These are phyloP conservation scores for Emergomyces africanus DNA, from an alignment of 2,329 filamentous ascomycete species.

Conservation along the genomic window DNA sequence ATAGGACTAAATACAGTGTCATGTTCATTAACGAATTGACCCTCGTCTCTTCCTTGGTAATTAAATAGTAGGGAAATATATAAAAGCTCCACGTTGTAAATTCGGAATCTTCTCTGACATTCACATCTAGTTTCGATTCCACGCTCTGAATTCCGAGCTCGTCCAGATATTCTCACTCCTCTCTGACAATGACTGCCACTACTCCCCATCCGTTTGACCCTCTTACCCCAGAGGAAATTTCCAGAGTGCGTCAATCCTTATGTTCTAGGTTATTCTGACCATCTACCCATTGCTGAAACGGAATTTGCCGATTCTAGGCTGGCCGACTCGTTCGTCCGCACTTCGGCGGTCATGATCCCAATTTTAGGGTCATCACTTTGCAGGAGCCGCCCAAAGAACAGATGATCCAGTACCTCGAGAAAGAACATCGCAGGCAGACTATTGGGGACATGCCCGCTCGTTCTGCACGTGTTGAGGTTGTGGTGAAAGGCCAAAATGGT, in stretches of 20 bases:
- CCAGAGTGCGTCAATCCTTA: neutral
- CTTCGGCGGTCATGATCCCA: neutral
- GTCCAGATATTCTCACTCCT: neutral
- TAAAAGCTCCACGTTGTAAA: neutral
- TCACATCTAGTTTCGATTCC: neutral
- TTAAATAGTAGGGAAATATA: neutral
- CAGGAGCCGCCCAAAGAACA: constrained; percentile 38
- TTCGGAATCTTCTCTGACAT: neutral
- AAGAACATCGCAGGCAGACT: constrained; percentile 23
- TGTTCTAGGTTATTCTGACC: neutral
- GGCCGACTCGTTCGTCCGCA: neutral
- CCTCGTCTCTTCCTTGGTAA: neutral
- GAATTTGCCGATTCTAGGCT: neutral
- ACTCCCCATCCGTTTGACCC: constrained; percentile 6
- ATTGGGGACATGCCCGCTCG: neutral
- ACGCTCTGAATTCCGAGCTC: neutral
- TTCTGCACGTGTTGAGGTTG: constrained; percentile 25
- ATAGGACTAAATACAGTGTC: neutral
- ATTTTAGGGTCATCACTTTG: constrained; percentile 40
- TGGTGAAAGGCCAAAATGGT: constrained; percentile 20
- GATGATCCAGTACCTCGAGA: constrained; percentile 35
- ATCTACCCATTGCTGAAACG: neutral
- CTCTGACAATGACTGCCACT: neutral
- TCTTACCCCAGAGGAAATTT: constrained; percentile 7
- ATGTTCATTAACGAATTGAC: neutral